Evolutionary conservation across 306 rosid species (phyloP), one percentile per base, ranked within the genome.

Genomic region (Lablab purpureus): DNA sequence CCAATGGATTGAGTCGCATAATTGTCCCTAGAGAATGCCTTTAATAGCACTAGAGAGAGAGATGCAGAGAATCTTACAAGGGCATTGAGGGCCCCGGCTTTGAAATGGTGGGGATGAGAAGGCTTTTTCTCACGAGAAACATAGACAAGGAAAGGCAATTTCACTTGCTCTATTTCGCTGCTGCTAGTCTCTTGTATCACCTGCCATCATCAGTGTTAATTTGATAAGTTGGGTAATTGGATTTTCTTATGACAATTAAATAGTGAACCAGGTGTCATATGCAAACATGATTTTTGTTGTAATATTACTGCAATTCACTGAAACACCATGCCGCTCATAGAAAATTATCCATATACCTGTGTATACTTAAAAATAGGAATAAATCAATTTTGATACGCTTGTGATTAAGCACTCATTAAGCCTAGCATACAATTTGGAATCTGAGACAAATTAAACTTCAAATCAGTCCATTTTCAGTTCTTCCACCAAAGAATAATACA

Each of bases 71-170:
- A 18, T 70, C 78, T 18, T 89, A 89, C 92, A 45, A 89, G 88
- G 41, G 52, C 85, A 71, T 91, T 91, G 7, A 86, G 88, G 4
- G 94, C 97, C 65, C 92, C 94, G 2, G 91, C 97, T 76, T 89
- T 91, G 88, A 87, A 89, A 85, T 80, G 81, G 68, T 88, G 92
- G 30, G 88, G 79, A 27, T 59, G 74, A 47, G 88, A 83, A 36
- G 84, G 85, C 37, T 73, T 86, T 81, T 85, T 91, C 88, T 91
- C 97, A 23, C 92, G 82, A 40, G 90, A 83, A 54, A 91, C 92
- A 41, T 88, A 91, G 19, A 83, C 87, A 67, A 92, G 89, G 19
- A 34, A 74, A 77, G 97, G 94, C 66, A 88, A 60, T 50, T 80
- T 37, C 23, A 19, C 65, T 23, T 76, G 74, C 82, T 76, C 85